Evolutionary conservation across 2,329 filamentous ascomycete genomes (phyloP).

Genomic region (Trichothecium sympodiale): DNA sequence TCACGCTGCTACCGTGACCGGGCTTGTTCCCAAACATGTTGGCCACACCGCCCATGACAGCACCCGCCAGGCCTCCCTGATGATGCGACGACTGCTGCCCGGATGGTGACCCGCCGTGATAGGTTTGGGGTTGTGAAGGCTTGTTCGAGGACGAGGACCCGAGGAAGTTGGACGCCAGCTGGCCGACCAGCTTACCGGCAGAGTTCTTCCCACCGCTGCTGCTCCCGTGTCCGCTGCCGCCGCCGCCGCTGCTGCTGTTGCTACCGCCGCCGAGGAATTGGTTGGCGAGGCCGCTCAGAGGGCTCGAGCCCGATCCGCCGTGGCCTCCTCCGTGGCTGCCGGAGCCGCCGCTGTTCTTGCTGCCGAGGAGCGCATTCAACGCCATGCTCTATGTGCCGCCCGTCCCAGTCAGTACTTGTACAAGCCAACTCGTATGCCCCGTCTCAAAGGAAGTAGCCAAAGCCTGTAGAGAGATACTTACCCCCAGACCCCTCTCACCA

Average conservation of each 20-base stretch:
- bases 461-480: slow-evolving; percentile 29
- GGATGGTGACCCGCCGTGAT: slow-evolving; percentile 34
- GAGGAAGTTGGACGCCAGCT: slow-evolving; percentile 45
- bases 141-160: slow-evolving; percentile 31
- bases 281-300: slow-evolving; percentile 34
- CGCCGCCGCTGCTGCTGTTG: slow-evolving; percentile 15
- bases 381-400: slow-evolving; percentile 40
- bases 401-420: background rate
- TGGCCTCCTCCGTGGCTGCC: slow-evolving; percentile 19
- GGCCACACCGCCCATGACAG: slow-evolving; percentile 43
- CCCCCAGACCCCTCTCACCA: slow-evolving; percentile 53
- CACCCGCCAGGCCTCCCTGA: slow-evolving; percentile 38
- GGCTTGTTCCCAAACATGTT: slow-evolving; percentile 35
- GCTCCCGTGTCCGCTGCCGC: slow-evolving; percentile 15
- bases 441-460: slow-evolving; percentile 5
- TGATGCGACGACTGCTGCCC: slow-evolving; percentile 21
- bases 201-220: slow-evolving; percentile 26
- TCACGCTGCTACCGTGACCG: slow-evolving; percentile 20
- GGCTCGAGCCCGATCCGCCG: slow-evolving; percentile 17
- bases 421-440: no score
- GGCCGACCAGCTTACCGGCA: slow-evolving; percentile 44
- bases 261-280: slow-evolving; percentile 31
- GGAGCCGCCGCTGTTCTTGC: slow-evolving; percentile 23
- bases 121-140: slow-evolving; percentile 29
- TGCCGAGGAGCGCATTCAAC: slow-evolving; percentile 44